These are phyloP conservation scores for Sugiyamaella boreocaroliniensis DNA, from an alignment of 805 yeast genomes.

Conservation along the genomic window DNA sequence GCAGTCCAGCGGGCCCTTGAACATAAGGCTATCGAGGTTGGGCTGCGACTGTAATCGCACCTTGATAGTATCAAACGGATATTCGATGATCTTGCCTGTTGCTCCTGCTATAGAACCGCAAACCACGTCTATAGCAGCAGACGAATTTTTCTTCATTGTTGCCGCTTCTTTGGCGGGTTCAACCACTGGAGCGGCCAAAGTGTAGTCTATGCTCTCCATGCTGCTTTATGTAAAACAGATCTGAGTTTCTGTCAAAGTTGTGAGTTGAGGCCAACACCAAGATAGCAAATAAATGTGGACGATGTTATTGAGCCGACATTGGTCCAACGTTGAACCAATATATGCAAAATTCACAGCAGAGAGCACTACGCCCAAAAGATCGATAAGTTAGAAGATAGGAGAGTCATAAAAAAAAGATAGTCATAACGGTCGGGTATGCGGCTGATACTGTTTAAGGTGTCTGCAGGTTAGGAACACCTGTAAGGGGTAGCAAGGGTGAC, in stretches of 20 bases:
- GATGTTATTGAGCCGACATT: background rate
- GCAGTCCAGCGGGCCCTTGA: slow-evolving; percentile 58
- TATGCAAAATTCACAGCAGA: no score
- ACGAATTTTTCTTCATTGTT: background rate
- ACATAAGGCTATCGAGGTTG: slow-evolving; percentile 39
- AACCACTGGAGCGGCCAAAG: background rate
- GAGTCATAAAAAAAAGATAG: background rate
- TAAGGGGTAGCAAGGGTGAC: no score
- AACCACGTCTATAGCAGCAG: slow-evolving; percentile 19
- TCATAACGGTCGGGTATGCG: no score
- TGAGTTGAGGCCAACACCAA: background rate
- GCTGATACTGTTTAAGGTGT: no score
- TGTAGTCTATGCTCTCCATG: background rate
- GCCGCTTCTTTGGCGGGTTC: background rate
- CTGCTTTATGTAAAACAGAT: background rate
- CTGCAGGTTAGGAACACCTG: no score
- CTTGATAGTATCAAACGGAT: slow-evolving; percentile 88
- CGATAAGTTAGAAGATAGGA: background rate
- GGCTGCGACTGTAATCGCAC: slow-evolving; percentile 81
- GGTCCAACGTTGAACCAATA: background rate
- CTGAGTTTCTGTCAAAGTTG: no score
- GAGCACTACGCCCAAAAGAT: no score
- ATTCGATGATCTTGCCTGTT: slow-evolving; percentile 76
- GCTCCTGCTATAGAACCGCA: slow-evolving; percentile 59
- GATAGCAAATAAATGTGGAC: background rate